Conservation (phyloP, 305 asterid species). For the Ilex paraguariensis region DNA sequence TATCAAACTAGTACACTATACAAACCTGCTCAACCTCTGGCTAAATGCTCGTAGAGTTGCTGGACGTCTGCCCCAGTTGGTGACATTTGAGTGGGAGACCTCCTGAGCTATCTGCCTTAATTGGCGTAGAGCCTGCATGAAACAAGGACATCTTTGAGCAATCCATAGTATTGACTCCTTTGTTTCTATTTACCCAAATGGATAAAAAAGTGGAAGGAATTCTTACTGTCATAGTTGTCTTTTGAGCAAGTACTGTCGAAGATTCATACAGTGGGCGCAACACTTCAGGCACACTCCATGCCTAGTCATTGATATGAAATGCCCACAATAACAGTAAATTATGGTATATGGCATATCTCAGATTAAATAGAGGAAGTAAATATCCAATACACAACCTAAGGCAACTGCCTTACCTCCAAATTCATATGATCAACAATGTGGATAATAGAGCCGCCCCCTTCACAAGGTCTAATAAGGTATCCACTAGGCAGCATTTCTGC, state of each 20-base stretch:
- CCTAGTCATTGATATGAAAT: slow-evolving; percentile 26
- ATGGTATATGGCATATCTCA: background rate
- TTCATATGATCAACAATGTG: slow-evolving; percentile 89
- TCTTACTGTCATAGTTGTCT: slow-evolving; percentile 74
- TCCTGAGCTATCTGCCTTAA: slow-evolving; percentile 82
- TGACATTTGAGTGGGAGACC: slow-evolving; percentile 56
- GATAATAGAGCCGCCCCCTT: slow-evolving; percentile 87
- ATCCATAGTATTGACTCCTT: background rate
- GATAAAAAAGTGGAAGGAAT: background rate
- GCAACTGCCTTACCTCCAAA: slow-evolving; percentile 52
- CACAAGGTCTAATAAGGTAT: slow-evolving; percentile 84
- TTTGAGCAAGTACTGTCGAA: slow-evolving; percentile 73
- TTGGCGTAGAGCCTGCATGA: slow-evolving; percentile 77
- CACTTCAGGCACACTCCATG: slow-evolving; percentile 86
- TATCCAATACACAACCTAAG: background rate
- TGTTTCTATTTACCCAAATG: background rate
- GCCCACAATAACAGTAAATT: background rate
- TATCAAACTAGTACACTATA: background rate
- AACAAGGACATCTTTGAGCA: background rate
- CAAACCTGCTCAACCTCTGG: slow-evolving; percentile 79
- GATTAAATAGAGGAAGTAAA: too few species aligned
- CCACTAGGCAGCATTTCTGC: slow-evolving; percentile 95
- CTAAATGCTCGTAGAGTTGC: slow-evolving; percentile 82
- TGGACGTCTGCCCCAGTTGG: slow-evolving; percentile 84
- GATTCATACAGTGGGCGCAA: slow-evolving; percentile 88